Base-by-base conservation (phyloP, 495 filamentous ascomycete genomes). In the Lophiostoma macrostomum region DNA sequence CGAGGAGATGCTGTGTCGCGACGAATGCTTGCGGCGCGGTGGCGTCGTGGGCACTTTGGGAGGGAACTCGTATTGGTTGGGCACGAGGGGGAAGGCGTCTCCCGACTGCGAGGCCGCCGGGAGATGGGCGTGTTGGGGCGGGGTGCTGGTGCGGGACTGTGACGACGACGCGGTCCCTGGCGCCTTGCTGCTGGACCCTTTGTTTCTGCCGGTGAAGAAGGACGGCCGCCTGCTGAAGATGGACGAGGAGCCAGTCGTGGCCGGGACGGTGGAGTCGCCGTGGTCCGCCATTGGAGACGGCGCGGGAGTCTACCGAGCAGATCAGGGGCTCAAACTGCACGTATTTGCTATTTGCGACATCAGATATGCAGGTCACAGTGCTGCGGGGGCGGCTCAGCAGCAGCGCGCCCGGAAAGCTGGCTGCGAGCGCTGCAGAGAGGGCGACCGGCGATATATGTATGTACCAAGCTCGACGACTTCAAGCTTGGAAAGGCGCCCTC, bases 1-100 rank as follows among this genome's bases (percentile, higher is more conserved):
- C n/a, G 60, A 59, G 18, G 58, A 56, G 38, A 65, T 47, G 51
- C 61, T 59, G 59, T 57, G 61, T 18, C 56, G 47, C 14, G 57
- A 53, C 0, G 41, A 12, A 28, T 53, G 38, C 31, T 48, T 48
- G 42, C 56, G 50, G 41, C 49, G 53, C 18, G 50, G 61, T 20
- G 61, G 56, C 32, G 56, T 52, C 18, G 29, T 24, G 10, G 42
- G 50, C 38, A 43, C 38, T 45, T 50, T 55, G 16, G 50, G 23
- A n/a, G 51, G 36, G 13, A 29, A 7, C 7, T 43, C 45, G 54
- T 37, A 58, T 56, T 49, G 53, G 53, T 34, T 38, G 39, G 42
- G 38, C 19, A 37, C 11, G 30, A 31, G 43, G 13, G 39, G 37
- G 12, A 27, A 46, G 11, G 7, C 19, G 37, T 25, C 20, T 13